A percentile compares a stretch with the other conserved stretches of the same genome.
Evolutionary conservation across 345 rosid genomes (phyloP).

Genomic region (Populus simonii): DNA sequence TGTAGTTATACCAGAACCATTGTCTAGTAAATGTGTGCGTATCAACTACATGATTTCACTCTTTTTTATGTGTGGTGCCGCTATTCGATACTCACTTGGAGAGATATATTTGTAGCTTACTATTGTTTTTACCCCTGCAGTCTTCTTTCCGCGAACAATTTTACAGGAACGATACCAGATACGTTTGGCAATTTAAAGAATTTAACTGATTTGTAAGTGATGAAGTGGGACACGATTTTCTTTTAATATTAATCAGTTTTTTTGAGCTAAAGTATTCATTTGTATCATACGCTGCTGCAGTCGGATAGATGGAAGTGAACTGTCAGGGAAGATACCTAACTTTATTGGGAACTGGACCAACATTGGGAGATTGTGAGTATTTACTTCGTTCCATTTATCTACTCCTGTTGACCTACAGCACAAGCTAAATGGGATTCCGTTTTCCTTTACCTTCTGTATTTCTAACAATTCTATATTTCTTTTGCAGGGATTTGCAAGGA

Average conservation of each 20-base stretch:
- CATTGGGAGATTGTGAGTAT: conserved; percentile 56
- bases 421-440: not conserved
- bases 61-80: not conserved
- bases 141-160: conserved; percentile 67
- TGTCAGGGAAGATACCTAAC: conserved; percentile 76
- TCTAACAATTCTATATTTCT: not conserved
- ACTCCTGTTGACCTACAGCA: not conserved
- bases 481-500: conserved; percentile 70
- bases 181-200: conserved; percentile 57
- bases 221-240: not conserved
- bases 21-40: not conserved
- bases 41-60: not conserved
- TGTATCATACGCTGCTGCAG: conserved; percentile 29
- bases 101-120: not conserved
- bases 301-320: conserved; percentile 67
- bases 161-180: conserved; percentile 68
- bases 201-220: conserved; percentile 72
- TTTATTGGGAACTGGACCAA: conserved; percentile 81
- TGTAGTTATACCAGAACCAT: too few relatives aligned
- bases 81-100: not conserved
- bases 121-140: conserved; percentile 29
- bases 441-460: not conserved
- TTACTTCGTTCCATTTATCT: not conserved
- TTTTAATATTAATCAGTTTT: not conserved
- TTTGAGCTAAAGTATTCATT: not conserved